phyloP scores from a whole-genome alignment of 495 filamentous ascomycete species.

The Talaromyces ruber region DNA sequence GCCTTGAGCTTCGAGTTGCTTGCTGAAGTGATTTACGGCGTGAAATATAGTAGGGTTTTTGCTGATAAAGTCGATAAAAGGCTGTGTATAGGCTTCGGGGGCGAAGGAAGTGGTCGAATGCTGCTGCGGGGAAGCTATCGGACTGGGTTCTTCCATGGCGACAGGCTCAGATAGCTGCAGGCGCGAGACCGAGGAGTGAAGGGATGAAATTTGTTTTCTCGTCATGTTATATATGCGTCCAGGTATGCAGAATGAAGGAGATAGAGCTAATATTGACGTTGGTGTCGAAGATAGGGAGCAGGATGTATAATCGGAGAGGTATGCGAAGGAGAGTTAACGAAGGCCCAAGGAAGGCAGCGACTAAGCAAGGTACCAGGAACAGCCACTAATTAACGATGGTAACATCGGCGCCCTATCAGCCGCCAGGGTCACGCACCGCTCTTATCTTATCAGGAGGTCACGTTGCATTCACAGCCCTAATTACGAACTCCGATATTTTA shows the following conservation, averaged over 20 bases:
- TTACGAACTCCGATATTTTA: neutral
- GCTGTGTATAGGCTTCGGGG: constrained; percentile 62
- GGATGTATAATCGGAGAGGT: neutral
- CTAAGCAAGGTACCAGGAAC: neutral
- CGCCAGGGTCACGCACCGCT: neutral
- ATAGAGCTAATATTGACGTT: neutral
- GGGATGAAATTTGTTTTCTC: constrained; percentile 11
- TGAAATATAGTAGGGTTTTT: constrained; percentile 91
- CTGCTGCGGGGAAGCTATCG: constrained; percentile 8
- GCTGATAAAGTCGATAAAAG: constrained; percentile 83
- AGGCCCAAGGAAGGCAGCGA: neutral
- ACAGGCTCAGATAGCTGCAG: constrained; percentile 16
- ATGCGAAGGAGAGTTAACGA: neutral
- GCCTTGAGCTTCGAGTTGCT: constrained; percentile 59
- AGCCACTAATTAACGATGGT: neutral
- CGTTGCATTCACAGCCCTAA: neutral
- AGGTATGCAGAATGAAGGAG: neutral
- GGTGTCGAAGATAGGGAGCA: neutral
- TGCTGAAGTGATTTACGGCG: constrained; percentile 65
- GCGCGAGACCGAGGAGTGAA: constrained; percentile 15
- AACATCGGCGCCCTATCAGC: neutral
- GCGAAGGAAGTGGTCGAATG: constrained; percentile 13
- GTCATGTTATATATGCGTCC: constrained; percentile 12
- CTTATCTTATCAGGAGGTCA: neutral
- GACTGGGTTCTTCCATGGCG: constrained; percentile 13